Evolutionary conservation across 1,284 basidiomycete genomes (phyloP), one percentile per base, ranked within the genome.

Genomic region (Tylopilus sp.): DNA sequence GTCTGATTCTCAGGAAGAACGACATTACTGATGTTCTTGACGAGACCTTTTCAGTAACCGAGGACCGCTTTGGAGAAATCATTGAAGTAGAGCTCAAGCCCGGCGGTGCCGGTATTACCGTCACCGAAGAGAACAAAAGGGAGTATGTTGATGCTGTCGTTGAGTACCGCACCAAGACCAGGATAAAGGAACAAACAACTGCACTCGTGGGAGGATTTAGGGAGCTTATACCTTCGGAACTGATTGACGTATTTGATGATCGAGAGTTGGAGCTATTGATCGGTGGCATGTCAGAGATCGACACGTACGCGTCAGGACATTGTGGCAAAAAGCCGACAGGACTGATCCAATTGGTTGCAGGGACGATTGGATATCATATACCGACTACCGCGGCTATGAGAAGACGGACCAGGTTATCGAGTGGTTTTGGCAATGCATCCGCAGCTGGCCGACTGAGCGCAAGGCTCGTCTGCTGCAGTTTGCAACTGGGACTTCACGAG

Each of bases 381-480:
- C 88, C 18, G 89, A 91, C 65, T 92, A 89, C 64, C 82, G 86
- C 55, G 86, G 84, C 10, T 90, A 90, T 64, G 86, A 88, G 66
- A 87, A 87, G 71, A 88, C 82, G 25, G 92, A 96, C 68, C 88
- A 95, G 68, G 96, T 99, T 52, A 92, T 99, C 56, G 92, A 97
- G 68, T 99, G 97, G 97, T 99, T 99, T 82, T 99, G 97, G 97
- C 89, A 98, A 74, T 95, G 92, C 63, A 91, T 99, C 50, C 85
- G 90, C 48, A 86, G 86, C 45, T 99, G 96, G 96, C 94, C 96
- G 7, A 79, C 93, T 0, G 97, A 99, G 72, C 86, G 93, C 69
- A 97, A 98, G 74, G 91, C 90, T 41, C 86, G 96, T 9, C 73
- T 98, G 51, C 71, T 97, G 43, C 96, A 99, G 70, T 98, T 99